These are phyloP conservation scores for Gyrodon lividus DNA, from an alignment of 768 basidiomycete species.

Conservation along the genomic window DNA sequence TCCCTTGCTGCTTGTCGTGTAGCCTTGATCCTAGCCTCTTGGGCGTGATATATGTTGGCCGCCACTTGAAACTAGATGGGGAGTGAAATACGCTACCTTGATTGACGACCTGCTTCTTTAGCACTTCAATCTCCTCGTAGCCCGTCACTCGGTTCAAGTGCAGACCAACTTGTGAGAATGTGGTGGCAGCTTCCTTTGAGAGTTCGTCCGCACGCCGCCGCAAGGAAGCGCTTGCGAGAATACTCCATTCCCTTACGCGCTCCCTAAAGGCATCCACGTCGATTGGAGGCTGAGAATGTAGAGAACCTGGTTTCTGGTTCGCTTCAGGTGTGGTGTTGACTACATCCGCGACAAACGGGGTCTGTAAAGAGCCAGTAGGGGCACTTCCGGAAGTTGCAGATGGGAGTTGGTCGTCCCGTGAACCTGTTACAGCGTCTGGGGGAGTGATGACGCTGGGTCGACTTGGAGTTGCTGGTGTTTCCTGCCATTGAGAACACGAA, in stretches of 20 bases:
- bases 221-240: slow-evolving; percentile 30
- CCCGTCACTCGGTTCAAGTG: slow-evolving; percentile 88
- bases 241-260: slow-evolving; percentile 47
- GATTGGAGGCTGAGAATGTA: slow-evolving; percentile 1
- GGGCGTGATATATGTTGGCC: slow-evolving; percentile 12
- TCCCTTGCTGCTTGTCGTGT: slow-evolving; percentile 64
- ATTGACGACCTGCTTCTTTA: slow-evolving; percentile 74
- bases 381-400: slow-evolving; percentile 3
- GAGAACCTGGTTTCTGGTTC: background rate
- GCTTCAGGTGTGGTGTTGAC: background rate
- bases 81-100: slow-evolving; percentile 59
- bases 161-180: slow-evolving; percentile 71
- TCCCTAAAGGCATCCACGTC: slow-evolving; percentile 36
- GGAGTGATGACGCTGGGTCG: background rate
- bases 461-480: slow-evolving; percentile 6
- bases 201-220: slow-evolving; percentile 58
- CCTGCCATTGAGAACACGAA: slow-evolving; percentile 6
- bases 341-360: background rate
- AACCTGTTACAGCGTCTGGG: background rate
- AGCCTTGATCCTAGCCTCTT: slow-evolving; percentile 72
- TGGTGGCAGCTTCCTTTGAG: slow-evolving; percentile 52
- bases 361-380: background rate
- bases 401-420: slow-evolving; percentile 2
- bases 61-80: slow-evolving; percentile 2
- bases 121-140: slow-evolving; percentile 83